phyloP scores from a whole-genome alignment of 2,329 filamentous ascomycete genomes.

The Paradendryphiella salina region DNA sequence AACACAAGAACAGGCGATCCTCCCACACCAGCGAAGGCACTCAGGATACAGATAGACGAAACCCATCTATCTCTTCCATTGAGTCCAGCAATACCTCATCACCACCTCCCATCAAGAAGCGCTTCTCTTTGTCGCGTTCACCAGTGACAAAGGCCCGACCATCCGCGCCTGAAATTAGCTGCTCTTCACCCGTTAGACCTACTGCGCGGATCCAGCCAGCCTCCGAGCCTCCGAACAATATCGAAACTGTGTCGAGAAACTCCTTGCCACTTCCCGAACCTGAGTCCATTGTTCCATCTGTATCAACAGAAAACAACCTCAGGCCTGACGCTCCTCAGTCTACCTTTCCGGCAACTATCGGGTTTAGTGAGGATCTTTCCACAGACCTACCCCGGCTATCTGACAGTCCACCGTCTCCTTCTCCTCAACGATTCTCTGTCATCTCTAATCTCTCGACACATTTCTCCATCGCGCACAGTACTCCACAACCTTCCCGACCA shows the following conservation, averaged over 20 bases:
- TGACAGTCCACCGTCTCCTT: not conserved
- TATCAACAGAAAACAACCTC: not conserved
- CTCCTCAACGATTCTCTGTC: constrained; percentile 5
- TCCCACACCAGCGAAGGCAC: constrained; percentile 12
- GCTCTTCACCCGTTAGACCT: not conserved
- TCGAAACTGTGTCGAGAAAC: not conserved
- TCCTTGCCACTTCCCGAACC: constrained; percentile 3
- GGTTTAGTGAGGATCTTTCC: no score
- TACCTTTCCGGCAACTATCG: not conserved
- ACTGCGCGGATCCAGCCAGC: not conserved
- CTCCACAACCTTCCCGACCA: constrained; percentile 2
- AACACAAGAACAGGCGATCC: constrained; percentile 21
- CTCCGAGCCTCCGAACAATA: not conserved
- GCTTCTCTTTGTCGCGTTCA: constrained; percentile 2
- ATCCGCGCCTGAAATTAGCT: constrained; percentile 7
- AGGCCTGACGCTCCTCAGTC: not conserved
- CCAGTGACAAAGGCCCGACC: constrained; percentile 3
- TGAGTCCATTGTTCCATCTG: not conserved
- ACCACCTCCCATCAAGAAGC: not conserved
- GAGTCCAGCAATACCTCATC: constrained; percentile 5
- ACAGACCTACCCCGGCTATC: not conserved
- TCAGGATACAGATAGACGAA: constrained; percentile 7
- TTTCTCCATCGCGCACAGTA: constrained; percentile 9
- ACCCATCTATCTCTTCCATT: constrained; percentile 13
- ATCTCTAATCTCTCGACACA: constrained; percentile 7